A percentile compares a stretch with the other conserved stretches of the same genome.
Conservation (phyloP, 2,329 filamentous ascomycete genomes). For the Lecanosticta acicola region DNA sequence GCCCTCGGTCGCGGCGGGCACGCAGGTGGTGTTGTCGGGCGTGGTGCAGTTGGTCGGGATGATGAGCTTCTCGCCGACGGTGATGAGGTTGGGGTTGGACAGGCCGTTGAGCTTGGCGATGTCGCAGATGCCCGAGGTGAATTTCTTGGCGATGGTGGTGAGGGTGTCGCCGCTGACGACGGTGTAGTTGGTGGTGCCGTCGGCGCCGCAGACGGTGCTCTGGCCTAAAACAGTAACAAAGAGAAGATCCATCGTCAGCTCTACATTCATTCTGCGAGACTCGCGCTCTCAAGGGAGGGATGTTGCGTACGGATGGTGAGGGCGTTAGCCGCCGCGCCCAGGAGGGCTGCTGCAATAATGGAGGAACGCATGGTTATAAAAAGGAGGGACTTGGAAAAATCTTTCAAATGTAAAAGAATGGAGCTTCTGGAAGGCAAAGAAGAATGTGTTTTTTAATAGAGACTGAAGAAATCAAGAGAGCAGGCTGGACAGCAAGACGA, state of each 20-base stretch:
- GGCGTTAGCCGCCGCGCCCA: constrained; percentile 3
- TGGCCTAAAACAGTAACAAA: too few relatives aligned
- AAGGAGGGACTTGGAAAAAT: constrained; percentile 1
- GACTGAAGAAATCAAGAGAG: too few relatives aligned
- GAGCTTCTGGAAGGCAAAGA: too few relatives aligned
- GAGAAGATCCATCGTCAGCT: too few relatives aligned
- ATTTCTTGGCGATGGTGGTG: constrained; percentile 15
- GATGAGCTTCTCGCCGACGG: constrained; percentile 25
- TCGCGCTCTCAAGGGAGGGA: too few relatives aligned
- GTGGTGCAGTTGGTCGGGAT: constrained; percentile 26
- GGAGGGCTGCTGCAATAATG: constrained; percentile 4
- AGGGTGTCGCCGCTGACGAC: constrained; percentile 12
- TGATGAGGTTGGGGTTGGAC: constrained; percentile 32
- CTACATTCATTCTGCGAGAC: too few relatives aligned
- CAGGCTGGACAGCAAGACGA: too few relatives aligned
- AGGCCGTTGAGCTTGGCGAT: constrained; percentile 28
- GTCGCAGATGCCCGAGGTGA: constrained; percentile 25
- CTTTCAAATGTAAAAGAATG: too few relatives aligned
- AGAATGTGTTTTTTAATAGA: too few relatives aligned
- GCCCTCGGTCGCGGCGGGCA: constrained; percentile 6
- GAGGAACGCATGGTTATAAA: constrained; percentile 1
- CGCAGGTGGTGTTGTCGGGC: constrained; percentile 24
- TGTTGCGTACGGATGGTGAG: constrained; percentile 3
- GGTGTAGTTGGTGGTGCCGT: neutral
- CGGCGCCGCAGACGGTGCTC: neutral